A percentile compares a stretch with the other conserved stretches of the same genome.
These are phyloP conservation scores for Verticillium alfalfae DNA, from an alignment of 2,329 filamentous ascomycete genomes.

Conservation along the genomic window DNA sequence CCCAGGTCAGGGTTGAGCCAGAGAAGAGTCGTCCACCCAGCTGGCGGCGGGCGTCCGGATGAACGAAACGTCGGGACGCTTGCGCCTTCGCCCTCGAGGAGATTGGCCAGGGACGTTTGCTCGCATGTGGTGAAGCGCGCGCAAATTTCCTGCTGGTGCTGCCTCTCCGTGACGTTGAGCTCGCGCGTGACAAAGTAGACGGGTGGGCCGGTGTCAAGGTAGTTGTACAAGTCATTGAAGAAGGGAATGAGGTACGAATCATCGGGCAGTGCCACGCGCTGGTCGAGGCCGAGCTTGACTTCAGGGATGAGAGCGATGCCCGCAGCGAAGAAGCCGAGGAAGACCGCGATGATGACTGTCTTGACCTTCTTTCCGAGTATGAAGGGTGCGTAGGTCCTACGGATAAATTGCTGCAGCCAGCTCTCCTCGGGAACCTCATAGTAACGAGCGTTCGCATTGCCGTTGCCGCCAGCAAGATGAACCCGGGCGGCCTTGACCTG, in stretches of 20 bases:
- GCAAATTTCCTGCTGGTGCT: constrained; percentile 80
- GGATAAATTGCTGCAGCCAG: constrained; percentile 77
- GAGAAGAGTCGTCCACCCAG: constrained; percentile 87
- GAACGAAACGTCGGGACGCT: constrained; percentile 80
- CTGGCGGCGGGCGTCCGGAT: constrained; percentile 84
- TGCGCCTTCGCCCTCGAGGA: constrained; percentile 91
- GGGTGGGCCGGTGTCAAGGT: constrained; percentile 85
- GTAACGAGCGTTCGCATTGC: constrained; percentile 50
- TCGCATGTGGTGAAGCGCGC: constrained; percentile 88
- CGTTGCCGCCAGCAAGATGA: constrained; percentile 58
- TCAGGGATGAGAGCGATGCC: constrained; percentile 79
- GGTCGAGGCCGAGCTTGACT: constrained; percentile 83
- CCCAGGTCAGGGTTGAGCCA: constrained; percentile 82
- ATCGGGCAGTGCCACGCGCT: constrained; percentile 87
- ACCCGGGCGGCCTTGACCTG: constrained; percentile 70
- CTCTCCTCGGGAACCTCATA: constrained; percentile 82
- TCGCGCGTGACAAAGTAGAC: constrained; percentile 91
- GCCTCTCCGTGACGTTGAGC: constrained; percentile 70
- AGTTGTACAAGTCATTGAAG: constrained; percentile 92
- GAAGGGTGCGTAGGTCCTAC: constrained; percentile 78
- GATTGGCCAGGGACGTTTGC: constrained; percentile 75
- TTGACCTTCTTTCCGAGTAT: constrained; percentile 79
- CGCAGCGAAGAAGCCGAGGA: constrained; percentile 82
- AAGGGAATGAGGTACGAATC: constrained; percentile 94
- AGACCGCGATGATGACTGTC: constrained; percentile 68